phyloP scores from a whole-genome alignment of 768 basidiomycete species.

The Auriscalpium orientale region DNA sequence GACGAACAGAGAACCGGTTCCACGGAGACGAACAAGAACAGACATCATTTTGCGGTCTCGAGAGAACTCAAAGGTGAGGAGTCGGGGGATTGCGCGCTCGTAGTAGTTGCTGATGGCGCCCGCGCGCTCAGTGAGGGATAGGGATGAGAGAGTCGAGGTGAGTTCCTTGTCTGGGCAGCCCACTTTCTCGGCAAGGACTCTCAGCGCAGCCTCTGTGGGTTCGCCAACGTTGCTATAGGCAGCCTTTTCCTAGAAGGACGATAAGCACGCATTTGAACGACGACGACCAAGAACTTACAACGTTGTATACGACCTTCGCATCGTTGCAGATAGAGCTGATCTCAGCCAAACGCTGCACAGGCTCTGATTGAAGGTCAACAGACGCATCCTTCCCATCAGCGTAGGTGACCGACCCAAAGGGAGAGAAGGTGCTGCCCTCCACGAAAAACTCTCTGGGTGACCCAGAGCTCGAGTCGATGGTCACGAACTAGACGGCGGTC shows the following conservation, averaged over 20 bases:
- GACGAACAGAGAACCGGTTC: constrained; percentile 73
- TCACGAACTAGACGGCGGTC: constrained; percentile 51
- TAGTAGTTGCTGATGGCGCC: constrained; percentile 82
- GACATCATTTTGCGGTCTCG: constrained; percentile 99
- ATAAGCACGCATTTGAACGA: constrained; percentile 3
- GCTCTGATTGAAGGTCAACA: constrained; percentile 55
- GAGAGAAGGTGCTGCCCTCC: constrained; percentile 90
- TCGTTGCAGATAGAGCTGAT: constrained; percentile 95
- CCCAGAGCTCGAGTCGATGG: constrained; percentile 49
- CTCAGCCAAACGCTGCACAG: constrained; percentile 80
- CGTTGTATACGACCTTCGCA: constrained; percentile 78
- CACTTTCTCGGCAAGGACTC: constrained; percentile 92
- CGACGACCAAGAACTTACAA: constrained; percentile 35
- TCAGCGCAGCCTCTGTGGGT: constrained; percentile 95
- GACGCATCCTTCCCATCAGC: constrained; percentile 53
- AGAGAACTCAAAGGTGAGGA: constrained; percentile 96
- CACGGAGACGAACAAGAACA: constrained; percentile 71
- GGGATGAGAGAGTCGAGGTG: constrained; percentile 44
- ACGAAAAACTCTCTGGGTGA: constrained; percentile 65
- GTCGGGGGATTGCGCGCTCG: constrained; percentile 64
- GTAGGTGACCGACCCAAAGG: constrained; percentile 64
- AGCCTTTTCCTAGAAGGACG: constrained; percentile 57
- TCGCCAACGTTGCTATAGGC: constrained; percentile 83
- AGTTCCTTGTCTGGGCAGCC: constrained; percentile 61
- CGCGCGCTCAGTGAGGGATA: constrained; percentile 57